These are phyloP conservation scores for sorghum (Sorghum bicolor) DNA, from an alignment of 176 grass and related monocot species.

Conservation along the genomic window DNA sequence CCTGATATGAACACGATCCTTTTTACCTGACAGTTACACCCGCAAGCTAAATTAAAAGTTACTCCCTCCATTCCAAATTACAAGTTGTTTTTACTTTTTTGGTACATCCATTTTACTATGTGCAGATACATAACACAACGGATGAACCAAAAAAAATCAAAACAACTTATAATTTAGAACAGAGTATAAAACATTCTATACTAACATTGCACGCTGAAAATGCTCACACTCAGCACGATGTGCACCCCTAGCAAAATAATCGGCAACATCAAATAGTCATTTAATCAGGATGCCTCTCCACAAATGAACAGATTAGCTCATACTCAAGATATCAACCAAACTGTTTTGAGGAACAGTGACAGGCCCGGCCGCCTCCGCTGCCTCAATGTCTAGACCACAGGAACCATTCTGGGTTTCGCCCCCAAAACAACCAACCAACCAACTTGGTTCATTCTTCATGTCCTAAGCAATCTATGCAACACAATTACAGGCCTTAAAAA, in stretches of 20 bases:
- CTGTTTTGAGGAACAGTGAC: constrained; percentile 7
- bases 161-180: no score
- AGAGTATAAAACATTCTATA: neutral
- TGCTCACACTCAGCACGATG: neutral
- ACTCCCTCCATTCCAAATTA: no score
- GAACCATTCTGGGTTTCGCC: neutral
- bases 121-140: no score
- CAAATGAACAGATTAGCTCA: neutral
- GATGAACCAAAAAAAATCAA: no score
- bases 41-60: neutral
- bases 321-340: constrained; percentile 13
- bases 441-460: constrained; percentile 44
- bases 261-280: neutral
- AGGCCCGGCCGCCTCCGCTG: neutral
- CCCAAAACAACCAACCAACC: constrained; percentile 24
- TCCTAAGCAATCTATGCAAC: constrained; percentile 49
- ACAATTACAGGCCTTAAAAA: constrained; percentile 49
- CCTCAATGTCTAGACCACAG: neutral
- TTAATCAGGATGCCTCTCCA: neutral
- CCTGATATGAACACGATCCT: no score
- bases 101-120: no score
- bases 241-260: neutral
- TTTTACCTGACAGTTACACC: neutral
- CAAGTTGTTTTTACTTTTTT: no score
- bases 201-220: neutral